Base-by-base conservation (phyloP, 768 basidiomycete species). In the Trichaptum fuscoviolaceum region DNA sequence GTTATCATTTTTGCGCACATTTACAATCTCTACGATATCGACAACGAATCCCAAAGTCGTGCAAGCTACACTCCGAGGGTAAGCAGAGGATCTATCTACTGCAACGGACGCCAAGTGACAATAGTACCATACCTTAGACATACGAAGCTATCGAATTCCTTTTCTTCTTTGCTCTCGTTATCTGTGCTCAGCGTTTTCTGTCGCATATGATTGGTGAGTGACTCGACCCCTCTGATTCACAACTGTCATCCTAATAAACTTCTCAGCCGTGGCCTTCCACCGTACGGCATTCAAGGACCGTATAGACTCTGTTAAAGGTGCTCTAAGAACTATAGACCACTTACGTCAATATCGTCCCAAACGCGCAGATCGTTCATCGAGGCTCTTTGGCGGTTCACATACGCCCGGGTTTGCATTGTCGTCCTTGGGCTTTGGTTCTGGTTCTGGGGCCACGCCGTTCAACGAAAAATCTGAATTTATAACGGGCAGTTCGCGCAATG, bases 201-300 rank as follows among this genome's bases (percentile, higher is more conserved):
- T 87, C 87, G 0, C 90, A 92, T 71, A 80, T 84, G 35, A 84
- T 92, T 35, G 82, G 82, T 82, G 70, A 20, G 71, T 67, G 25
- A 2, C 42, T 34, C 25, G 57, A 8, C 20, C 7, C 17, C n/a
- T 20, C 23, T 15, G 9, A 2, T 61, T 18, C 23, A 36, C 17
- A 25, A 23, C 24, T 67, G 66, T 4, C 67, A 25, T 30, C 35
- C 20, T 67, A 66, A 23, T 57, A 23, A 24, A 15, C 20, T 23
- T 25, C 57, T 10, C 60, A 83, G 90, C 91, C 0, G 89, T 90
- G 70, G 81, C 83, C 23, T 93, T 93, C 75, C 91, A 93, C 73
- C 84, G 81, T n/a, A 87, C 84, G 2, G 92, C 92, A 10, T 93
- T 86, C 73, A 82, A 81, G 70, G 91, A 93, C 35, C 89, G 91